Percentiles rank a stretch among this genome's conserved stretches.
Evolutionary conservation across 345 rosid species (phyloP).

Genomic region (Psidium friedrichsthalianum): DNA sequence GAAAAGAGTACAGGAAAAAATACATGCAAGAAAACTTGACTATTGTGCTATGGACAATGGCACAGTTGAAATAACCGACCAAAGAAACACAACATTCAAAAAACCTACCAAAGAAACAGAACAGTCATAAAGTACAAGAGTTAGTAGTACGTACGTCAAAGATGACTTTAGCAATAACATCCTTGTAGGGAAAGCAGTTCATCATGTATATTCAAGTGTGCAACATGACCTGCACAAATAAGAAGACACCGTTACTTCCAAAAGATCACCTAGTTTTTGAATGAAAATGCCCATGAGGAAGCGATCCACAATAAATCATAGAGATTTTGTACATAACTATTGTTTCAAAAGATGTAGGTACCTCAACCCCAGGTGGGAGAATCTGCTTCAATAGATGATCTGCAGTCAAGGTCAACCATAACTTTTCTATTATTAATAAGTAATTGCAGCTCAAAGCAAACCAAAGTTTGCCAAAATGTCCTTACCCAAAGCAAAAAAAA

Average conservation of each 20-base stretch:
- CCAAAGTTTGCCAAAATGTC: no score
- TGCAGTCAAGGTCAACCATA: slow-evolving; percentile 12
- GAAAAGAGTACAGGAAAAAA: neutral
- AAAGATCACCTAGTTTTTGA: neutral
- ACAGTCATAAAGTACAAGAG: neutral
- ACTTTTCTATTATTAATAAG: neutral
- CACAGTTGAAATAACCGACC: neutral
- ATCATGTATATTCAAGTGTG: slow-evolving; percentile 86
- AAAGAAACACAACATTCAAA: neutral
- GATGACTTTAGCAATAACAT: slow-evolving; percentile 81
- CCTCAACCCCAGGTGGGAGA: slow-evolving; percentile 79
- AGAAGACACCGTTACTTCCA: neutral
- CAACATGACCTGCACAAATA: slow-evolving; percentile 72
- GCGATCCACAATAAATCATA: neutral
- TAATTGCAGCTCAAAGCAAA: neutral
- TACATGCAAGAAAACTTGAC: neutral
- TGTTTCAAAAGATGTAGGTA: slow-evolving; percentile 94
- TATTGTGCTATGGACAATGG: neutral
- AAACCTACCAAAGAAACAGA: neutral
- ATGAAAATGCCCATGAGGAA: neutral
- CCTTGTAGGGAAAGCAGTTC: slow-evolving; percentile 73
- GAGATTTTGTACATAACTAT: slow-evolving; percentile 55
- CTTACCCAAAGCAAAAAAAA: no score
- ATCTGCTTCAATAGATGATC: slow-evolving; percentile 85
- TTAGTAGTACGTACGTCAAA: slow-evolving; percentile 52